Conservation (phyloP, 345 rosid genomes). For the Passiflora organensis region DNA sequence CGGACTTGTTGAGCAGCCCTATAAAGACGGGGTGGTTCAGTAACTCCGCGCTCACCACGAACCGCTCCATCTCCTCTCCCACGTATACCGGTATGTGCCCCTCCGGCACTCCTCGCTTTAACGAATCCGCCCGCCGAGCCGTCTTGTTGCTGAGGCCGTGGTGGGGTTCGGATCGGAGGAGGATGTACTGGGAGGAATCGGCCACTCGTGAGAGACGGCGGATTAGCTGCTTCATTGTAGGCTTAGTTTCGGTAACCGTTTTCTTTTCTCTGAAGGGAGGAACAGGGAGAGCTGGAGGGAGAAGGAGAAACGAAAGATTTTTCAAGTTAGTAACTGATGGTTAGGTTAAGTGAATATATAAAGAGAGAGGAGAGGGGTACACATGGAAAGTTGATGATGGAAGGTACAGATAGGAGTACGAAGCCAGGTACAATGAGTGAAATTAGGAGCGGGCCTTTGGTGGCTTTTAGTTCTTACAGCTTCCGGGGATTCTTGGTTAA, state of each 20-base stretch:
- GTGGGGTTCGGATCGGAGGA: constrained; percentile 50
- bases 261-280: background rate
- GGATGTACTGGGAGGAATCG: constrained; percentile 72
- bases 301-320: no score
- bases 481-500: no score
- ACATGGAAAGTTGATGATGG: constrained; percentile 18
- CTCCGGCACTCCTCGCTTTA: constrained; percentile 46
- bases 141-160: constrained; percentile 16
- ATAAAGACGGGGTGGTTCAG: constrained; percentile 77
- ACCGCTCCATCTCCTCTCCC: constrained; percentile 93
- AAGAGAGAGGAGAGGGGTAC: background rate
- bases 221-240: constrained; percentile 71
- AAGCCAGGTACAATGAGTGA: constrained; percentile 22
- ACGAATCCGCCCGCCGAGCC: constrained; percentile 27
- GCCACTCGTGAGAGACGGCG: constrained; percentile 89
- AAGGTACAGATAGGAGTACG: constrained; percentile 31
- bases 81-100: constrained; percentile 91
- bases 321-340: background rate
- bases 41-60: constrained; percentile 74
- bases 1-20: constrained; percentile 64
- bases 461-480: no score
- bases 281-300: background rate
- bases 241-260: background rate
- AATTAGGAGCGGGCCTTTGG: background rate
- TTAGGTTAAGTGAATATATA: background rate